Conservation (phyloP, 2,329 filamentous ascomycete genomes). For the Microdochium bolleyi region DNA sequence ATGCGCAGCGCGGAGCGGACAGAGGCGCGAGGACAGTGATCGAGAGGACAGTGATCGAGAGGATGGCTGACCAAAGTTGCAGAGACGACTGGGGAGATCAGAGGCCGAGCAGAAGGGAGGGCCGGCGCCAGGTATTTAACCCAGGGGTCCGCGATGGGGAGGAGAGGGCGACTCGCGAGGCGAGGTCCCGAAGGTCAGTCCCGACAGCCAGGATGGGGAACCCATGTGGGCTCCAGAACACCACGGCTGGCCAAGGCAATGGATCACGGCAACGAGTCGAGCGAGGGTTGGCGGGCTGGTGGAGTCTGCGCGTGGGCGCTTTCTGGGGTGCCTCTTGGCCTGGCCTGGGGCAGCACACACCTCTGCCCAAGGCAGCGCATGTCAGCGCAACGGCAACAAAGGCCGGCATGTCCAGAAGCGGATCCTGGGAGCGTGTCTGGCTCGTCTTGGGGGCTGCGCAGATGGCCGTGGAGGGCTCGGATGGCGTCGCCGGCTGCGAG, state of each 20-base stretch:
- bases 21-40: not conserved
- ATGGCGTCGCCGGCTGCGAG: not conserved
- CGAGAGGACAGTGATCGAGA: not conserved
- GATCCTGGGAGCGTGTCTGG: too few relatives aligned
- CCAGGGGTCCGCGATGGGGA: not conserved
- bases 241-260: not conserved
- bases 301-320: too few relatives aligned
- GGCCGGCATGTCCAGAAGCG: too few relatives aligned
- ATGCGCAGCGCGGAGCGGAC: not conserved
- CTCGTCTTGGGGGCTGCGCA: too few relatives aligned
- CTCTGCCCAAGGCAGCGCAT: too few relatives aligned
- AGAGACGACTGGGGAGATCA: not conserved
- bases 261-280: not conserved
- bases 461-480: too few relatives aligned
- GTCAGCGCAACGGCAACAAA: too few relatives aligned
- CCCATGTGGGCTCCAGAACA: too few relatives aligned
- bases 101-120: not conserved
- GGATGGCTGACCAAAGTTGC: not conserved
- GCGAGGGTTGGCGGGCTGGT: too few relatives aligned
- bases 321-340: too few relatives aligned
- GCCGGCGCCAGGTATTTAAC: not conserved
- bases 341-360: too few relatives aligned
- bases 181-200: not conserved
- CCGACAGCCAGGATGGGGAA: too few relatives aligned
- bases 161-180: not conserved